Evolutionary conservation across 2,329 filamentous ascomycete genomes (phyloP), one percentile per base, ranked within the genome.

Genomic region (Emergomyces pasteurianus): DNA sequence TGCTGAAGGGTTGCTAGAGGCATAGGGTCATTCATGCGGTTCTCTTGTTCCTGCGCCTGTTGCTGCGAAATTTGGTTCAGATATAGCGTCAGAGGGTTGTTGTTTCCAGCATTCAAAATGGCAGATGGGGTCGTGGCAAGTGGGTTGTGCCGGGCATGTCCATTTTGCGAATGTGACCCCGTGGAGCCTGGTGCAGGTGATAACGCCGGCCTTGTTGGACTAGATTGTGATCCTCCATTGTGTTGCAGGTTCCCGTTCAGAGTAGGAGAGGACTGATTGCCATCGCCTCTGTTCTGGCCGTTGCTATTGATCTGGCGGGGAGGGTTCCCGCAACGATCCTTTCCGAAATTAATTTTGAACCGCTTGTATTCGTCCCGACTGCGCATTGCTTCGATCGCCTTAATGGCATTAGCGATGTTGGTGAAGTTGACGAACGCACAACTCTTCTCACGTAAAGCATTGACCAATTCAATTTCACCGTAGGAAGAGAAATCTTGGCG

Each of bases 271-370:
- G 83, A 84, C 63, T 80, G 77, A 38, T 80, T 73, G 42, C 79
- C 81, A 61, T 84, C 82, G 21, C 78, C 67, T n/a, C 73, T 69
- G 62, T 69, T 69, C 70, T 87, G 83, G 66, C 87, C 79, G 66
- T 81, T 79, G 65, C 80, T 83, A 73, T 87, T 84, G 66, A 89
- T 83, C 78, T 97, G 94, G 63, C 94, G 87, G 52, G 94, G 94
- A 58, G 94, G 88, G 77, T 99, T 99, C 67, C 94, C 94, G 70
- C 94, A 99, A 61, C 94, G 86, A 73, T 99, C 94, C 79, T 99
- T 99, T 76, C 94, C 94, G 73, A 99, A 99, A 80, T 99, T 99
- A 74, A 99, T 92, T 83, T 99, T 99, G 85, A 99, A 99, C 69
- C 94, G 87, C 76, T 86, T 90, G 81, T 99, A 99, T 71, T 99